A percentile compares a stretch with the other conserved stretches of the same genome.
Conservation (phyloP, 495 filamentous ascomycete genomes). For the Oleoguttula mirabilis region DNA sequence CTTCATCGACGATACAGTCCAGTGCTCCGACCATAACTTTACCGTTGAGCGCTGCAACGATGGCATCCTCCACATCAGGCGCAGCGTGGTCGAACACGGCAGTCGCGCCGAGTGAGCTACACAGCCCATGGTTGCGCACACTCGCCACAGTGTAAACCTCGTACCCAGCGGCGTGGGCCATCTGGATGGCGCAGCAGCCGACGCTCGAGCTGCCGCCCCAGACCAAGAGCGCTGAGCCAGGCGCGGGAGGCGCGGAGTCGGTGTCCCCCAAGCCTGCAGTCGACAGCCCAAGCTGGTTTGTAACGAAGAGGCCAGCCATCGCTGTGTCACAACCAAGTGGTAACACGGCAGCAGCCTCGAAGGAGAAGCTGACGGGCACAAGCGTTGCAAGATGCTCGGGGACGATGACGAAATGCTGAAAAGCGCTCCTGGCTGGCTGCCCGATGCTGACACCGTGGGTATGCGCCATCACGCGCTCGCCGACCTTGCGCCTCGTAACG, state of each 20-base stretch:
- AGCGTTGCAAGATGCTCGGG: conserved; percentile 26
- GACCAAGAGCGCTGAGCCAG: conserved; percentile 18
- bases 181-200: conserved; percentile 23
- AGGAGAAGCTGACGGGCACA: conserved; percentile 27
- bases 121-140: conserved; percentile 23
- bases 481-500: conserved; percentile 30
- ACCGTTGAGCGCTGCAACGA: conserved; percentile 17
- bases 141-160: conserved; percentile 24
- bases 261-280: conserved; percentile 19
- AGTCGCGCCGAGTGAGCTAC: conserved; percentile 19
- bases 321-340: conserved; percentile 30
- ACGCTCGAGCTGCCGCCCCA: conserved; percentile 21
- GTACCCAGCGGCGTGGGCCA: conserved; percentile 23
- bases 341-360: conserved; percentile 30
- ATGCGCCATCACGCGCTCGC: conserved; percentile 37
- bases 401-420: conserved; percentile 23
- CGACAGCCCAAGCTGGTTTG: conserved; percentile 25
- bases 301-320: conserved; percentile 24
- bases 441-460: conserved; percentile 42
- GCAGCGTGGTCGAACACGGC: conserved; percentile 27
- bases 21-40: too few species aligned
- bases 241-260: background rate
- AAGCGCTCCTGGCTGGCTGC: conserved; percentile 29
- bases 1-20: too few species aligned
- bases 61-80: conserved; percentile 13